These are phyloP conservation scores for Angophora floribunda DNA, from an alignment of 345 rosid species.

Conservation along the genomic window DNA sequence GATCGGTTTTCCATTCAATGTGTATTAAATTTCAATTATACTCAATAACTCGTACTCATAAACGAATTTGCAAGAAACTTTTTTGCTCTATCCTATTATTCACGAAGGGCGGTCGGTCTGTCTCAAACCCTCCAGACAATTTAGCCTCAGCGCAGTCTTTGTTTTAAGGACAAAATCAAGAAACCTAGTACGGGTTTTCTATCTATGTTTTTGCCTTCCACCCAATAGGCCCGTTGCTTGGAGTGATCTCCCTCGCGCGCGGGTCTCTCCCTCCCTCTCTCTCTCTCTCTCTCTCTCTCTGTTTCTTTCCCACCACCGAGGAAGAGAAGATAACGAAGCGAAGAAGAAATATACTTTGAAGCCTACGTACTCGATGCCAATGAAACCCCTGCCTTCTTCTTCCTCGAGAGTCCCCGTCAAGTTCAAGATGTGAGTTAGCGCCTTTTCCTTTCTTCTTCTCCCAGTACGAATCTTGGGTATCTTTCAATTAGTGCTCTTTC, in stretches of 20 bases:
- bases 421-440: conserved; percentile 63
- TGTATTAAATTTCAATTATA: rapidly evolving
- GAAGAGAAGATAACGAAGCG: not conserved
- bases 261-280: not conserved
- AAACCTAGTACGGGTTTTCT: not conserved
- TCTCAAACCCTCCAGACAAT: not conserved
- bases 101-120: not conserved
- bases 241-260: not conserved
- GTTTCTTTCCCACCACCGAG: not conserved
- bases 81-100: not conserved
- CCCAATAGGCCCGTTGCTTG: not conserved
- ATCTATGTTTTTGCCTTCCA: not conserved
- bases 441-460: not conserved
- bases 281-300: not conserved
- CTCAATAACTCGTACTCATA: not conserved
- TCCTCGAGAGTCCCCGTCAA: conserved; percentile 54
- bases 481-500: not conserved
- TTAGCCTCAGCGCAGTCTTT: not conserved
- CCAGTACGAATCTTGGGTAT: not conserved
- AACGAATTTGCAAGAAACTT: not conserved
- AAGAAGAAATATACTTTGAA: not conserved
- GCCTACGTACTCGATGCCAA: conserved; percentile 7
- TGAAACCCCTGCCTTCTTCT: conserved; percentile 35
- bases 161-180: not conserved
- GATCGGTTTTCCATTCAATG: not conserved